These are phyloP conservation scores for Trichothecium sympodiale DNA, from an alignment of 2,329 filamentous ascomycete genomes.

Conservation along the genomic window DNA sequence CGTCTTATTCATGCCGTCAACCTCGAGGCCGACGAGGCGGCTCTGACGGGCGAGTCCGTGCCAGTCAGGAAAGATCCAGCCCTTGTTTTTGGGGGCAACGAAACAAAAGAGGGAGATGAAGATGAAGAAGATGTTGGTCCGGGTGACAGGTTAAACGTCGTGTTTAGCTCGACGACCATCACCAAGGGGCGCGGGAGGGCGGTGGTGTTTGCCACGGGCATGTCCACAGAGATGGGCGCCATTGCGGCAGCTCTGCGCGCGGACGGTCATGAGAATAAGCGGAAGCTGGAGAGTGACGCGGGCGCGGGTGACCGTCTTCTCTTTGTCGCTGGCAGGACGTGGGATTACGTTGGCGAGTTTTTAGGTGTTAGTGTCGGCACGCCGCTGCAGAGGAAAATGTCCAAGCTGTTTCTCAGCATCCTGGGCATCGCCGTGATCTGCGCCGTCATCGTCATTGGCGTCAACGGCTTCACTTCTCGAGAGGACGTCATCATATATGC, in stretches of 20 bases:
- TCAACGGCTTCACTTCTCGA: conserved; percentile 20
- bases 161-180: conserved; percentile 43
- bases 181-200: conserved; percentile 46
- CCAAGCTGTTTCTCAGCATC: conserved; percentile 53
- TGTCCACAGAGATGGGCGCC: conserved; percentile 46
- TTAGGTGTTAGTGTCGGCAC: conserved; percentile 45
- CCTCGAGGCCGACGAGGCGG: conserved; percentile 49
- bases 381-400: conserved; percentile 56
- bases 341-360: conserved; percentile 21
- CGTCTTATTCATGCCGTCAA: conserved; percentile 43
- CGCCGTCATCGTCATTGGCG: conserved; percentile 26
- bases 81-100: conserved; percentile 17
- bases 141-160: conserved; percentile 45
- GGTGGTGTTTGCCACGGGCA: conserved; percentile 45
- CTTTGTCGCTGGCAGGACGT: conserved; percentile 4
- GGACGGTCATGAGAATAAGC: conserved; percentile 3
- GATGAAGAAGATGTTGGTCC: conserved; percentile 17
- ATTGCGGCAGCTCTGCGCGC: conserved; percentile 33
- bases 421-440: conserved; percentile 42
- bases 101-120: neutral
- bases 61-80: conserved; percentile 38
- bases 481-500: conserved; percentile 27
- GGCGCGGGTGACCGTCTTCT: conserved; percentile 4
- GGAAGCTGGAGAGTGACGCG: conserved; percentile 2
- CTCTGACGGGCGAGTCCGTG: conserved; percentile 47